A percentile compares a stretch with the other conserved stretches of the same genome.
Evolutionary conservation across 495 filamentous ascomycete genomes (phyloP).

Genomic region (Daldinia caldariorum): DNA sequence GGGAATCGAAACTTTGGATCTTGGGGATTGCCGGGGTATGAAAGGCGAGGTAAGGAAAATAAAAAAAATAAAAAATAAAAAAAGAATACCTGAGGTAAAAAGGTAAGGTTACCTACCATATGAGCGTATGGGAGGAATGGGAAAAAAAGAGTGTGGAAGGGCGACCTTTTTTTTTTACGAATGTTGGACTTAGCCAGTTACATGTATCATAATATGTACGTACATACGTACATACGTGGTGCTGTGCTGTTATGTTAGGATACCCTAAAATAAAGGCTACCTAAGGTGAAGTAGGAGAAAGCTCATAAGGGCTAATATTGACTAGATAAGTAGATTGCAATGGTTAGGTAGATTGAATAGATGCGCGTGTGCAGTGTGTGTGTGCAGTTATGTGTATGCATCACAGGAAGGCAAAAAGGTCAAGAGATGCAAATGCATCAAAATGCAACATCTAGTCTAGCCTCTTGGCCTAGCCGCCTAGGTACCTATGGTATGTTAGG

Average conservation of each 20-base stretch:
- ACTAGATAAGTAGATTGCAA: constrained; percentile 13
- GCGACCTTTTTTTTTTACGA: constrained; percentile 10
- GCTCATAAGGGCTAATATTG: constrained; percentile 34
- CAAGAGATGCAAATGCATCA: constrained; percentile 29
- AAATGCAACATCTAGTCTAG: constrained; percentile 22
- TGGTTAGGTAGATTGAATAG: constrained; percentile 29
- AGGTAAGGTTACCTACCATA: not conserved
- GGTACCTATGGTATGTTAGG: not conserved
- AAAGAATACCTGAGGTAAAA: not conserved
- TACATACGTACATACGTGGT: constrained; percentile 12
- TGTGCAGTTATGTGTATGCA: constrained; percentile 19
- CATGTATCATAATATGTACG: constrained; percentile 9
- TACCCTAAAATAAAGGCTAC: constrained; percentile 41
- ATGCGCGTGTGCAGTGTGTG: constrained; percentile 8
- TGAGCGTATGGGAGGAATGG: not conserved
- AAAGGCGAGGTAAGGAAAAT: constrained; percentile 9
- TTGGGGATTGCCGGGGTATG: constrained; percentile 14
- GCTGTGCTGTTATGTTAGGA: constrained; percentile 25
- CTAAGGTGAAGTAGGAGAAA: constrained; percentile 25
- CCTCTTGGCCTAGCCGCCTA: not conserved
- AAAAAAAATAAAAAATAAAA: not conserved
- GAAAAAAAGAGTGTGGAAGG: constrained; percentile 7
- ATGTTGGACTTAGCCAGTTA: constrained; percentile 18
- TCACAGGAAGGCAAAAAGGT: constrained; percentile 15
- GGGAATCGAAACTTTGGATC: constrained; percentile 33